A percentile compares a stretch with the other conserved stretches of the same genome.
These are phyloP conservation scores for Ganoderma leucocontextum DNA, from an alignment of 1,284 basidiomycete species.

Conservation along the genomic window DNA sequence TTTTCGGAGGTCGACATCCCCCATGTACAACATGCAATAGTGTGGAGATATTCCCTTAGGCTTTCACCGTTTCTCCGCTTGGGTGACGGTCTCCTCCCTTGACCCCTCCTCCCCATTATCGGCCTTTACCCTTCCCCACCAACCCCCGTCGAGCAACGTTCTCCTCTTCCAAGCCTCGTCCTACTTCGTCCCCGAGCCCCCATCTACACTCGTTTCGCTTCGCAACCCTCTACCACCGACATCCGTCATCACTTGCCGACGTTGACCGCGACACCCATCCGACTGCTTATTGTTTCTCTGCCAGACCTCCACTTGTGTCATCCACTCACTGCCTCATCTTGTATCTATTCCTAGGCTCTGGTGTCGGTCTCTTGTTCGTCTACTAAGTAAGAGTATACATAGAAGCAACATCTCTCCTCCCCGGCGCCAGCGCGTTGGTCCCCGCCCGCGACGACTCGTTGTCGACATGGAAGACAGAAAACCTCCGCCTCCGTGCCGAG, in stretches of 20 bases:
- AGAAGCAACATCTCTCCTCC: slow-evolving; percentile 27
- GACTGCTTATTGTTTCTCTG: slow-evolving; percentile 16
- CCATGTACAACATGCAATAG: slow-evolving; percentile 45
- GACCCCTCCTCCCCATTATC: slow-evolving; percentile 8
- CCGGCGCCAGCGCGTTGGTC: neutral
- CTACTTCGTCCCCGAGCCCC: neutral
- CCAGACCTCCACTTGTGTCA: slow-evolving; percentile 10
- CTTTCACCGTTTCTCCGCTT: slow-evolving; percentile 32
- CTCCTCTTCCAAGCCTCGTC: slow-evolving; percentile 15
- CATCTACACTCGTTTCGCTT: slow-evolving; percentile 11
- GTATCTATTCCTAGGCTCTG: slow-evolving; percentile 32
- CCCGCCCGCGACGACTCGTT: neutral
- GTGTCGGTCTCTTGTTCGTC: slow-evolving; percentile 27
- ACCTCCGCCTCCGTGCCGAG: neutral
- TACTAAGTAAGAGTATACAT: slow-evolving; percentile 35
- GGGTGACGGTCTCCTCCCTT: slow-evolving; percentile 25
- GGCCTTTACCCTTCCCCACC: slow-evolving; percentile 7
- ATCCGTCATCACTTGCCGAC: slow-evolving; percentile 22
- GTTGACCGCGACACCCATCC: slow-evolving; percentile 33
- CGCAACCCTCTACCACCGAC: slow-evolving; percentile 6
- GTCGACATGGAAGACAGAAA: slow-evolving; percentile 1
- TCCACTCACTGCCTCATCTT: slow-evolving; percentile 27
- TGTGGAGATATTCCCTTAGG: slow-evolving; percentile 35
- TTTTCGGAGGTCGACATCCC: slow-evolving; percentile 36
- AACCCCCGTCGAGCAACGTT: slow-evolving; percentile 18